Evolutionary conservation across 2,329 filamentous ascomycete species (phyloP), one percentile per base, ranked within the genome.

Genomic region (Corinectria fuckeliana): DNA sequence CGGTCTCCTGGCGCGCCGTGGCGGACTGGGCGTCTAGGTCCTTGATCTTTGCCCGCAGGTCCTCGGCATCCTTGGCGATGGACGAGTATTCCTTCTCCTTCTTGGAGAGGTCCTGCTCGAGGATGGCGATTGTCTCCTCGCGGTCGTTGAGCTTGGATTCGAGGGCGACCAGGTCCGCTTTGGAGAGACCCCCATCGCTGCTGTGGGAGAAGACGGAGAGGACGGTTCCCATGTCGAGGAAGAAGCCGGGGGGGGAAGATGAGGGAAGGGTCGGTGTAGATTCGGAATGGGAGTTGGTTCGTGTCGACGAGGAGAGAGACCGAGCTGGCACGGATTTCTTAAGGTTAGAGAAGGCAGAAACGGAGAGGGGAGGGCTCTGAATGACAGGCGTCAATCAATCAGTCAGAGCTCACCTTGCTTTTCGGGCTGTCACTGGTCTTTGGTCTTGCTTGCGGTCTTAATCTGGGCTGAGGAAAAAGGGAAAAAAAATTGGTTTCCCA

Each of bases 141-240:
- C 72, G 70, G 64, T 79, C 77, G 65, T 72, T 72, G 36, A 78
- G 72, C 66, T 77, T 74, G 67, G 75, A 74, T 67, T 77, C 75
- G 47, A 77, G 71, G 28, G 67, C 67, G 13, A 42, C 47, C 30
- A 39, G 47, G 16, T 61, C 60, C 41, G 69, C 69, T 67, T 75
- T 72, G 63, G 71, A 70, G 44, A 77, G 63, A 30, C 71, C 69
- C 48, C 72, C 71, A 66, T 74, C 74, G 67, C 72, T 73, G 62
- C 67, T 69, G 48, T 58, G 51, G 54, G 73, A 70, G 65, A 79
- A 75, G 58, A 72, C 73, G 63, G 74, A 76, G 62, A 80, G 72
- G 62, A 78, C 76, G 69, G 76, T 75, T 68, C 76, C 76, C 76
- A 78, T 78, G 60, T 71, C 69, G 67, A 66, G 59, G 58, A 50